Percentiles rank a stretch among this genome's conserved stretches.
phyloP scores from a whole-genome alignment of 1,139 yeast species.

The Yamadazyma diddensiae region DNA sequence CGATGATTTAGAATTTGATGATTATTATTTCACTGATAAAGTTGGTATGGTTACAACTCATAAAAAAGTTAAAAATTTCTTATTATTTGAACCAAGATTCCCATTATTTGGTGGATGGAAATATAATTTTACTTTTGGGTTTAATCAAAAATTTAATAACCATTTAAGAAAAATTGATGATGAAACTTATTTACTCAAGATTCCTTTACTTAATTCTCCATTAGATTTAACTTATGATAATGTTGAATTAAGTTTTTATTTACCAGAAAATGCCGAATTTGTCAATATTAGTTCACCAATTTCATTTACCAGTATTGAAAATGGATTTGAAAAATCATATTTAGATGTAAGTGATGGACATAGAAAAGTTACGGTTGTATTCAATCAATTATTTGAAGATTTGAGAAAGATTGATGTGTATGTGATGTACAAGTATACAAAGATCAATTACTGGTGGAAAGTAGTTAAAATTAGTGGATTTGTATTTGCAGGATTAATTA shows the following conservation, averaged over 20 bases:
- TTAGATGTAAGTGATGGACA: slow-evolving; percentile 81
- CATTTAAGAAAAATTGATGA: slow-evolving; percentile 45
- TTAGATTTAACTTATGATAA: slow-evolving; percentile 64
- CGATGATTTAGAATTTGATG: slow-evolving; percentile 43
- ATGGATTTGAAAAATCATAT: slow-evolving; percentile 56
- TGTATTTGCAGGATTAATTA: slow-evolving; percentile 59
- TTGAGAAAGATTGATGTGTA: slow-evolving; percentile 55
- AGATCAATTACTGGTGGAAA: slow-evolving; percentile 53
- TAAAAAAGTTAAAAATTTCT: slow-evolving; percentile 42
- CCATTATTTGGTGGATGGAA: slow-evolving; percentile 97
- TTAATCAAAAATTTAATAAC: slow-evolving; percentile 62
- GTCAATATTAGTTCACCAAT: slow-evolving; percentile 60
- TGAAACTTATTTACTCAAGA: slow-evolving; percentile 59
- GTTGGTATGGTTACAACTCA: slow-evolving; percentile 96
- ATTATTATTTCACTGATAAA: slow-evolving; percentile 75
- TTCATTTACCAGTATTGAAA: slow-evolving; percentile 31
- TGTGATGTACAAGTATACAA: slow-evolving; percentile 62
- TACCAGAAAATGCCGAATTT: slow-evolving; percentile 85
- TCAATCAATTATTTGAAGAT: slow-evolving; percentile 67
- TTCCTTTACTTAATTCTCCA: slow-evolving; percentile 77
- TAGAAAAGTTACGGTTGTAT: slow-evolving; percentile 65
- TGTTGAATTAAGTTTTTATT: slow-evolving; percentile 59
- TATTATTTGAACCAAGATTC: slow-evolving; percentile 78
- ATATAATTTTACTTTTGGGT: slow-evolving; percentile 92
- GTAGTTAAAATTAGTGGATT: slow-evolving; percentile 67